A percentile compares a stretch with the other conserved stretches of the same genome.
Conservation (phyloP, 257 asterid genomes). For the Ocimum tenuiflorum region DNA sequence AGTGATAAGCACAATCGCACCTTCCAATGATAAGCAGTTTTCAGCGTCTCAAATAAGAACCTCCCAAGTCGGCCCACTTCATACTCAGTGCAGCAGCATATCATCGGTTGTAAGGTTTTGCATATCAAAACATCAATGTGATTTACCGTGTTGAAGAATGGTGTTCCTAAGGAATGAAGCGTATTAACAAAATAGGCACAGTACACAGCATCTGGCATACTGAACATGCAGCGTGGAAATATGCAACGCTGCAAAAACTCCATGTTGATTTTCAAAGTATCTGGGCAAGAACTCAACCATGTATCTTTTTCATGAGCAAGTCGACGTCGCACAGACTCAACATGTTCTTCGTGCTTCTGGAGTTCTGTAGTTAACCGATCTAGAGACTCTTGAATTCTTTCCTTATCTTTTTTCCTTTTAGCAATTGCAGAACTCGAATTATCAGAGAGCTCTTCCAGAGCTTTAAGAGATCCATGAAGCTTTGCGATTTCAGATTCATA, state of each 20-base stretch:
- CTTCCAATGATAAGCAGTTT: slow-evolving; percentile 97
- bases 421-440: slow-evolving; percentile 98
- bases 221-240: slow-evolving; percentile 96
- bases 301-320: slow-evolving; percentile 89
- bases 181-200: slow-evolving; percentile 92
- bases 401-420: slow-evolving; percentile 95
- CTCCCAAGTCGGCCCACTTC: slow-evolving; percentile 97
- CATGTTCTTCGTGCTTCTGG: slow-evolving; percentile 95
- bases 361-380: slow-evolving; percentile 77
- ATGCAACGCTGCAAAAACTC: slow-evolving; percentile 98
- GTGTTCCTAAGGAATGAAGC: slow-evolving; percentile 97
- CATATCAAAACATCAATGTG: slow-evolving; percentile 96
- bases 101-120: slow-evolving; percentile 98
- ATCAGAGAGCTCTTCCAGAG: slow-evolving; percentile 91
- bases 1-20: slow-evolving; percentile 27
- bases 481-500: slow-evolving; percentile 81
- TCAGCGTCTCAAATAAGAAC: slow-evolving; percentile 84
- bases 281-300: slow-evolving; percentile 98
- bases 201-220: slow-evolving; percentile 98
- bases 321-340: slow-evolving; percentile 82
- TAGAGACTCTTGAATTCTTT: slow-evolving; percentile 94
- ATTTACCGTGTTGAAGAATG: slow-evolving; percentile 95
- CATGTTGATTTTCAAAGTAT: slow-evolving; percentile 92
- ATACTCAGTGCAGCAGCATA: slow-evolving; percentile 99
- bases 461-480: slow-evolving; percentile 84